Evolutionary conservation across 371 early-diverging fungal species (phyloP), one percentile per base, ranked within the genome.

Genomic region (Cokeromyces recurvatus): DNA sequence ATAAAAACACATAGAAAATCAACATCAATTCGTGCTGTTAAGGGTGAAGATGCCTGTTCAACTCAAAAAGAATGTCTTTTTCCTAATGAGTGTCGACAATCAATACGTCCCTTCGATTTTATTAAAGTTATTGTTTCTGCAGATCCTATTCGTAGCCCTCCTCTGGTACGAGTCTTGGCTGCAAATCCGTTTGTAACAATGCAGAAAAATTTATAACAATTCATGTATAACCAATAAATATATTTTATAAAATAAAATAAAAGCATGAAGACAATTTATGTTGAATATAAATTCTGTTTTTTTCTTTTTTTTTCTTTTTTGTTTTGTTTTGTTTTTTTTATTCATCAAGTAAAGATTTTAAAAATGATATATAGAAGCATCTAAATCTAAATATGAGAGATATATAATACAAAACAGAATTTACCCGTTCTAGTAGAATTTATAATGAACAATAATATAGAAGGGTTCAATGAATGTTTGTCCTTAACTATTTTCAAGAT

Each of bases 131-230:
- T 81, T 37, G 69, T 89, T 25, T 78, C 79, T 1, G 76, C 79
- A 4, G 78, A 85, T 46, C 74, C 79, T 12, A 58, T 68, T 19
- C 66, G 77, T 31, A 84, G 76, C 16, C 87, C 87, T 6, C 85
- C 86, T 22, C 71, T 83, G 38, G 77, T 85, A 50, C 81, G 82
- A 57, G 69, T 86, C 20, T 62, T 78, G 44, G 80, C 86, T 12
- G 75, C 78, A 37, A 80, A 86, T 57, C 86, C 85, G 19, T 74
- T 74, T 63, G 51, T 51, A 8, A 32, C 22, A 10, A 43, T 20
- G 19, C 20, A 36, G 11, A 12, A 36, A 2, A 20, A 5, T 17
- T 16, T 45, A 12, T 35, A n/a, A n/a, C n/a, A n/a, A n/a, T 9
- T 35, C 4, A 36, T 24, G 1, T 10, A 9, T 16, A 15, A 3